Conservation (phyloP, 805 yeast species). For the Alloascoidea africana region DNA sequence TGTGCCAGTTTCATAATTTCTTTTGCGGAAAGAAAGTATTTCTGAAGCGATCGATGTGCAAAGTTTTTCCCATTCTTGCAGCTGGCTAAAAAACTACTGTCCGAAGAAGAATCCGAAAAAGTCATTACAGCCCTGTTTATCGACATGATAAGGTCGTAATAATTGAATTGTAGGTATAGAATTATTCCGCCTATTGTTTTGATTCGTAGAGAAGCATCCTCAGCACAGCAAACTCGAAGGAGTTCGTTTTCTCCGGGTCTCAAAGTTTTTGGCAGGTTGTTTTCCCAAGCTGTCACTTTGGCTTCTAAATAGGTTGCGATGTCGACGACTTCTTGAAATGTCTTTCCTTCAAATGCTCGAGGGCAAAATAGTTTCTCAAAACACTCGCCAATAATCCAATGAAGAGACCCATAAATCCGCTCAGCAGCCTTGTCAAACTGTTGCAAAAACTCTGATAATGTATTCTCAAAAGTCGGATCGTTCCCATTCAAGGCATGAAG, state of each 20-base stretch:
- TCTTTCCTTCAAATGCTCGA: neutral
- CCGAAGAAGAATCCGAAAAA: neutral
- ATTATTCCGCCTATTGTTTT: neutral
- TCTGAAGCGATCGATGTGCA: neutral
- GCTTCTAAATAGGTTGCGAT: neutral
- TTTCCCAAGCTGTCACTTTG: neutral
- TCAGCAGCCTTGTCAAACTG: neutral
- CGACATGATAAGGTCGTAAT: neutral
- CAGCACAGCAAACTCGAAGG: too few species aligned
- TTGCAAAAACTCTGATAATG: neutral
- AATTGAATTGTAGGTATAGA: neutral
- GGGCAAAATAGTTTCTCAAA: neutral
- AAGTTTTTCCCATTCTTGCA: neutral
- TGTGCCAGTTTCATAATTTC: neutral
- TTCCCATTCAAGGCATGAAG: neutral
- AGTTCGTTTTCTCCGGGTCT: too few species aligned
- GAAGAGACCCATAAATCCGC: neutral
- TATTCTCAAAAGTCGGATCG: neutral
- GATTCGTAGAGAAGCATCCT: neutral
- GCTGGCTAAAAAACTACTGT: neutral
- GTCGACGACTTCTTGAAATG: conserved; percentile 1
- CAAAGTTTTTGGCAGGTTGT: neutral
- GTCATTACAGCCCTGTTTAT: neutral
- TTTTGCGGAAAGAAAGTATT: neutral
- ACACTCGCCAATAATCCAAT: neutral